Evolutionary conservation across 179 eudicot species (phyloP), one percentile per base, ranked within the genome.

Genomic region (Beta corolliflora): DNA sequence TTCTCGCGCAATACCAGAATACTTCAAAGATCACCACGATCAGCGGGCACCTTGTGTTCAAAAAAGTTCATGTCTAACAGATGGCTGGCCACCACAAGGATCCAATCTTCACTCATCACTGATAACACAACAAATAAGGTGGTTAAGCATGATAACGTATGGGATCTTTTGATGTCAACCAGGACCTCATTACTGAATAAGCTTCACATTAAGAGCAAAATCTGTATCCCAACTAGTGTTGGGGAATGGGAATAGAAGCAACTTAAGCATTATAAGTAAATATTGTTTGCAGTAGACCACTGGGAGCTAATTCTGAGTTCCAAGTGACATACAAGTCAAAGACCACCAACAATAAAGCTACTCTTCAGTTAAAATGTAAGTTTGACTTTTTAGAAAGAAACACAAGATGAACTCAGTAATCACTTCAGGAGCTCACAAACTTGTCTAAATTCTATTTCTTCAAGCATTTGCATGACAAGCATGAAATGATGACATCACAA

Each of bases 51-150:
- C 70, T 60, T 31, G 5, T 9, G 54, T 53, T 73, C 63, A 65
- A n/a, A 25, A 66, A 13, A 45, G 56, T 7, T 54, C 80, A 72
- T 21, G 8, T 21, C 52, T 55, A 16, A 71, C 21, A 52, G 81
- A 21, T 52, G 23, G 56, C 56, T 31, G 50, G 29, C 31, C 53
- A 69, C 65, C 50, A 18, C 41, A 44, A 53, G 61, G 78, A 56
- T 63, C 48, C 53, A 10, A 15, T 66, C 52, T 59, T 83, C 79
- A 83, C 44, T 70, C 76, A 1, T 83, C 79, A 74, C 85, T 83
- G 85, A 66, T 44, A 74, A 73, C 60, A 79, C 15, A 79, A 65
- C 15, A 74, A 29, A 3, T 73, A 25, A 36, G 16, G 19, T 53
- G n/a, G 77, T 56, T 48, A 54, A 58, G 69, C 11, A 66, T 18